Conservation (phyloP, 768 basidiomycete genomes). For the Boletales sp. region DNA sequence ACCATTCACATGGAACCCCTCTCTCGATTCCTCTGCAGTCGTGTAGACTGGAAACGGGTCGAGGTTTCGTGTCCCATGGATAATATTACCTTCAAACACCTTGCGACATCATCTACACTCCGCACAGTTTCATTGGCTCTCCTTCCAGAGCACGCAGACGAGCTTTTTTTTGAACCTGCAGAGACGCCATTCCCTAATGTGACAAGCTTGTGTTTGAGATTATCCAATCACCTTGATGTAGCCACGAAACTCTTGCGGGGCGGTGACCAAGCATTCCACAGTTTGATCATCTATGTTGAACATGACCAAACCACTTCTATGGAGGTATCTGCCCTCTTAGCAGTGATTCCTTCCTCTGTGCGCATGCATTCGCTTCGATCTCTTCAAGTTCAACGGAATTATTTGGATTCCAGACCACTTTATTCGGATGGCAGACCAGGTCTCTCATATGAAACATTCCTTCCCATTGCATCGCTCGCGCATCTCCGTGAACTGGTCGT, state of each 20-base stretch:
- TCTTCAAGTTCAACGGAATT: background rate
- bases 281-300: background rate
- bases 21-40: background rate
- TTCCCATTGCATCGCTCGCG: background rate
- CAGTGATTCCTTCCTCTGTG: background rate
- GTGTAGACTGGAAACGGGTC: background rate
- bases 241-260: background rate
- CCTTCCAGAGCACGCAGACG: too few relatives aligned
- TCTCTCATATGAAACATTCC: background rate
- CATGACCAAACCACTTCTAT: background rate
- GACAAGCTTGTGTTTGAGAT: background rate
- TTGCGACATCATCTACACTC: background rate
- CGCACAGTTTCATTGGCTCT: background rate
- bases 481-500: constrained; percentile 1
- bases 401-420: background rate
- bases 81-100: background rate
- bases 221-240: background rate
- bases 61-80: constrained; percentile 1
- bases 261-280: background rate
- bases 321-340: constrained; percentile 1
- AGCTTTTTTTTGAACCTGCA: background rate
- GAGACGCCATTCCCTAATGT: constrained; percentile 1
- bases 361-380: constrained; percentile 4
- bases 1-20: background rate
- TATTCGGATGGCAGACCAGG: background rate